Evolutionary conservation across 257 asterid species (phyloP).

Genomic region (Petunia axillaris): DNA sequence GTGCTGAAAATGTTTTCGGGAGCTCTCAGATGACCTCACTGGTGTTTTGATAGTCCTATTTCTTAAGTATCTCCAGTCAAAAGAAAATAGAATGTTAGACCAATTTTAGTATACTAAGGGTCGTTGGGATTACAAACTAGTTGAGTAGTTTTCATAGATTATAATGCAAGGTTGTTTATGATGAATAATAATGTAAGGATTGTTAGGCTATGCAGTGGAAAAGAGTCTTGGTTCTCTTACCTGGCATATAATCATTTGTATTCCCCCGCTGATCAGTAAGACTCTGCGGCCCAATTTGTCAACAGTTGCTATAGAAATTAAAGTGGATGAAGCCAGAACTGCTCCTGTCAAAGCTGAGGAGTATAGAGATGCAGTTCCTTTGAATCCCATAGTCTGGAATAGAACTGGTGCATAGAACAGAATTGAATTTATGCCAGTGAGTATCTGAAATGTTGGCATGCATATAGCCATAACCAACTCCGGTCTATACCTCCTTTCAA

Average conservation of each 20-base stretch:
- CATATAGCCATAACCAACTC: constrained; percentile 73
- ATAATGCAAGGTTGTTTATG: background rate
- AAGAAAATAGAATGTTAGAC: too few relatives aligned
- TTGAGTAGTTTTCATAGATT: too few relatives aligned
- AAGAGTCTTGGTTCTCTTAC: constrained; percentile 18
- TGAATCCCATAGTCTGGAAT: constrained; percentile 79
- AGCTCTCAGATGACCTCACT: too few relatives aligned
- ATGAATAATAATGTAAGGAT: background rate
- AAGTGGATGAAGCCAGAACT: constrained; percentile 68
- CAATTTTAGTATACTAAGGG: too few relatives aligned
- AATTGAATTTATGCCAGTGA: constrained; percentile 81
- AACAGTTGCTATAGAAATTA: constrained; percentile 69
- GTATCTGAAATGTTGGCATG: constrained; percentile 83
- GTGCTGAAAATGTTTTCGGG: too few relatives aligned
- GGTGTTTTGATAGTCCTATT: too few relatives aligned
- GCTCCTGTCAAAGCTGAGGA: constrained; percentile 86
- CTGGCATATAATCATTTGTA: constrained; percentile 59
- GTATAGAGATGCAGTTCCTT: constrained; percentile 60
- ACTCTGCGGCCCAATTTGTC: constrained; percentile 69
- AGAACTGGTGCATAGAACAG: constrained; percentile 86
- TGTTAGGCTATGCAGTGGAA: background rate
- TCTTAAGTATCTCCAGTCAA: too few relatives aligned
- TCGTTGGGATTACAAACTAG: too few relatives aligned
- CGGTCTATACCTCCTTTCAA: constrained; percentile 62
- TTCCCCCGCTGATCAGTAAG: constrained; percentile 68